Evolutionary conservation across 495 filamentous ascomycete genomes (phyloP), one percentile per base, ranked within the genome.

Genomic region (Rusavskia elegans): DNA sequence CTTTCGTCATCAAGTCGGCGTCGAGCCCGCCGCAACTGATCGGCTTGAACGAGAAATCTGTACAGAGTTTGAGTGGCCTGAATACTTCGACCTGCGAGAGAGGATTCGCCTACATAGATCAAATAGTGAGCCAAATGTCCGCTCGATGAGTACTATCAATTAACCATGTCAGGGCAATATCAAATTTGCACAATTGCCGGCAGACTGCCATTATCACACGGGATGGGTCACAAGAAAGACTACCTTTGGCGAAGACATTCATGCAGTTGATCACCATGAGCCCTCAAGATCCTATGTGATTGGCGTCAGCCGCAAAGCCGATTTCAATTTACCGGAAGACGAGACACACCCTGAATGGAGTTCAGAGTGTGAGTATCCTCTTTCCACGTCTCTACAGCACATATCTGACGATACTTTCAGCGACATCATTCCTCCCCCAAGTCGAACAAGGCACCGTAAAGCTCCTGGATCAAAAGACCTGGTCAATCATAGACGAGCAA

Each of bases 251-350:
- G 74, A 83, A 54, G 82, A 90, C 53, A 70, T 90, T n/a, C 76
- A 81, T 52, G 72, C 77, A 17, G 58, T 97, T 16, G 68, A 82
- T 10, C 89, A 89, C 60, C 90, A 94, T 54, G 70, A 79, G 9
- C 74, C 78, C 5, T 84, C 80, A 53, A 74, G 77, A 25, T 76
- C 81, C 35, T 96, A 93, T 57, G 81, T 90, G 7, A 65, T 94
- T 27, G 85, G 78, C 9, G 87, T 85, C 35, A 82, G 78, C 52
- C 66, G 68, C 23, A 62, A 59, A 42, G 76, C 78, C 37, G 79
- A 79, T 2, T 98, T 93, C 53, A 82, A 83, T 60, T 69, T 95
- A 32, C 85, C 86, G 2, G 85, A 86, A 36, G 87, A 94, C 54
- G 85, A 89, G 42, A 74, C 85, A 42, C 83, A 87, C 58, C 80